Evolutionary conservation across 2,329 filamentous ascomycete species (phyloP).

Genomic region (Neurospora sp.): DNA sequence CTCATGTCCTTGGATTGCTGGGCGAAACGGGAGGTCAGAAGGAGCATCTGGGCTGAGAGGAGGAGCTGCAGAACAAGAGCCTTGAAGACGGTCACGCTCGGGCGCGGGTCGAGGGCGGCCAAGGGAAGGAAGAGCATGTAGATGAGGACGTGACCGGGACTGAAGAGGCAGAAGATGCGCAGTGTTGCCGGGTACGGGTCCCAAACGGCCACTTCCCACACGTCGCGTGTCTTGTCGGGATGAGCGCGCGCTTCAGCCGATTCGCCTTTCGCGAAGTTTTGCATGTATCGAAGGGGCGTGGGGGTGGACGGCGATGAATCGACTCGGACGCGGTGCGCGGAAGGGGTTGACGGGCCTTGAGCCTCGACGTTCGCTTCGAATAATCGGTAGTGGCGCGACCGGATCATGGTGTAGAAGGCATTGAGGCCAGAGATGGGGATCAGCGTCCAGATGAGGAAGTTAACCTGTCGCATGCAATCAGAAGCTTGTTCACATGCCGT

Average conservation of each 20-base stretch:
- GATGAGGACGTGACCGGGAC: conserved; percentile 82
- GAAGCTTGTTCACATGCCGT: background rate
- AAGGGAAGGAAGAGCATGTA: conserved; percentile 85
- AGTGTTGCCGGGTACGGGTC: conserved; percentile 80
- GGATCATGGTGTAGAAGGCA: conserved; percentile 69
- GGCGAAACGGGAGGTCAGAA: conserved; percentile 63
- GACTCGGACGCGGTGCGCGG: conserved; percentile 78
- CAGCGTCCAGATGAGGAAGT: conserved; percentile 61
- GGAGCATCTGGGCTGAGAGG: conserved; percentile 65
- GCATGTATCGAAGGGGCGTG: conserved; percentile 68
- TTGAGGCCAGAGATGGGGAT: conserved; percentile 60
- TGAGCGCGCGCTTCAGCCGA: conserved; percentile 76
- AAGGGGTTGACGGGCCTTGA: conserved; percentile 61
- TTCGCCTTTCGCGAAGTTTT: conserved; percentile 54
- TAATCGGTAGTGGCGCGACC: conserved; percentile 77
- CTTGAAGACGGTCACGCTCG: conserved; percentile 77
- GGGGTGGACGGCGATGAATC: conserved; percentile 70
- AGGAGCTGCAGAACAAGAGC: conserved; percentile 67
- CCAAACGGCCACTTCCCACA: conserved; percentile 93
- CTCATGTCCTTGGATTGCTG: conserved; percentile 79
- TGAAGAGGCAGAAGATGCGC: conserved; percentile 80
- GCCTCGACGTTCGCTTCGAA: conserved; percentile 80
- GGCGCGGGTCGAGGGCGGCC: conserved; percentile 61
- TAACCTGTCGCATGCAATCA: conserved; percentile 37
- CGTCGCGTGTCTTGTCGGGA: conserved; percentile 71